Evolutionary conservation across 495 filamentous ascomycete species (phyloP).

Genomic region (Annulohypoxylon bovei): DNA sequence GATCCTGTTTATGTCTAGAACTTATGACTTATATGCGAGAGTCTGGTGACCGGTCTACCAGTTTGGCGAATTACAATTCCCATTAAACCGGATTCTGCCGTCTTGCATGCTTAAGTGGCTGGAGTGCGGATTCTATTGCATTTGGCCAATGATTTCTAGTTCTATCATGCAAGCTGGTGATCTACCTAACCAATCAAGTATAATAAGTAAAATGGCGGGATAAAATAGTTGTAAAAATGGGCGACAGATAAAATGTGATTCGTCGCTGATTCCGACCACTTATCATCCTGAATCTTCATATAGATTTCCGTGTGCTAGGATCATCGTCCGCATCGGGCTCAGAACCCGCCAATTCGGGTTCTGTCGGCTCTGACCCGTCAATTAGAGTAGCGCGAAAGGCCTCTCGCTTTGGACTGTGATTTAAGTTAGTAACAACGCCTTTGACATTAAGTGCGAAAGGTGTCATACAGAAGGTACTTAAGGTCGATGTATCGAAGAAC

Average conservation of each 20-base stretch:
- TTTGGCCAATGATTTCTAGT: not conserved
- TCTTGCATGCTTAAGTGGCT: not conserved
- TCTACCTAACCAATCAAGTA: not conserved
- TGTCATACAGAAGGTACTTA: slow-evolving; percentile 41
- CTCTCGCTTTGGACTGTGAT: slow-evolving; percentile 27
- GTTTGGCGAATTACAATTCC: not conserved
- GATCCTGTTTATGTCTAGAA: not conserved
- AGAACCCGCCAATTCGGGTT: not conserved
- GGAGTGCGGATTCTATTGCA: not conserved
- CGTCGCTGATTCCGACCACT: not conserved
- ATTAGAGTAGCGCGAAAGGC: slow-evolving; percentile 21
- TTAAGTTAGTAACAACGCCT: not conserved
- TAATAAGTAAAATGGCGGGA: not conserved
- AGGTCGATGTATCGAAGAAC: slow-evolving; percentile 41
- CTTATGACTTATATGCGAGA: not conserved
- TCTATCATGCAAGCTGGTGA: not conserved
- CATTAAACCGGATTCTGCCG: not conserved
- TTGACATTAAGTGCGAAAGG: not conserved
- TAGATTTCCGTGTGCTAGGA: slow-evolving; percentile 10
- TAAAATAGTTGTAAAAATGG: not conserved
- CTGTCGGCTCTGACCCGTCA: slow-evolving; percentile 9
- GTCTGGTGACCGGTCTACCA: not conserved
- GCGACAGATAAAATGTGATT: not conserved
- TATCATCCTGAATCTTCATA: not conserved
- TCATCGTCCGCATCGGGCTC: slow-evolving; percentile 20